Conservation (phyloP, 2,329 filamentous ascomycete species). For the Beauveria bassiana region DNA sequence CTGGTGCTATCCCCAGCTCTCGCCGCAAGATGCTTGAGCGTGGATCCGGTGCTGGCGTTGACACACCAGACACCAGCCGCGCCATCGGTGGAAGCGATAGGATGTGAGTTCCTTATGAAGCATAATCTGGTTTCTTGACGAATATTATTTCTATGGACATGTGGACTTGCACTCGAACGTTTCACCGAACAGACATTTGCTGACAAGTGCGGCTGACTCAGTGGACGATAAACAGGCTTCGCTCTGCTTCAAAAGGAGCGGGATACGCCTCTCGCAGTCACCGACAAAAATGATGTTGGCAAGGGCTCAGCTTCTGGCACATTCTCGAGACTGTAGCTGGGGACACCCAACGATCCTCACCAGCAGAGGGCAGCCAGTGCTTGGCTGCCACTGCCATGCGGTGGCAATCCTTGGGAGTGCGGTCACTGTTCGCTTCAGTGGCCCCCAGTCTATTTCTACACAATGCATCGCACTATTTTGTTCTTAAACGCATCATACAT, state of each 20-base stretch:
- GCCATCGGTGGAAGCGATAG: conserved; percentile 75
- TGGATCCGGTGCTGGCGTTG: conserved; percentile 47
- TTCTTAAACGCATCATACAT: conserved; percentile 33
- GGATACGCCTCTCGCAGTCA: conserved; percentile 34
- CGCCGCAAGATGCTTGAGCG: conserved; percentile 80
- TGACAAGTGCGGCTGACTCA: conserved; percentile 76
- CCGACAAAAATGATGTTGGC: conserved; percentile 26
- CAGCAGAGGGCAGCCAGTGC: not conserved
- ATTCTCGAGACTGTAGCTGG: conserved; percentile 6
- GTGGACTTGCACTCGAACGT: conserved; percentile 63
- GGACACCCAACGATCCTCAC: not conserved
- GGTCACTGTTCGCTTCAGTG: not conserved
- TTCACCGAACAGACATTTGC: conserved; percentile 66
- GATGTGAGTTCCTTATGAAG: conserved; percentile 79
- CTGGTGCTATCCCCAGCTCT: conserved; percentile 65
- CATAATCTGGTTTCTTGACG: conserved; percentile 42
- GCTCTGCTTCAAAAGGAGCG: conserved; percentile 70
- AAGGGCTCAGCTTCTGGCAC: conserved; percentile 13
- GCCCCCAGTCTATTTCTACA: not conserved
- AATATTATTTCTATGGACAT: conserved; percentile 60
- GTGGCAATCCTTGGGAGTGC: not conserved
- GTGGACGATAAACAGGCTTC: conserved; percentile 78
- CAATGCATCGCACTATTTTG: conserved; percentile 31
- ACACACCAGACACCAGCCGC: conserved; percentile 66
- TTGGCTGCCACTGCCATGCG: not conserved